Conservation (phyloP, 2,329 filamentous ascomycete genomes). For the Phialophora verrucosa region DNA sequence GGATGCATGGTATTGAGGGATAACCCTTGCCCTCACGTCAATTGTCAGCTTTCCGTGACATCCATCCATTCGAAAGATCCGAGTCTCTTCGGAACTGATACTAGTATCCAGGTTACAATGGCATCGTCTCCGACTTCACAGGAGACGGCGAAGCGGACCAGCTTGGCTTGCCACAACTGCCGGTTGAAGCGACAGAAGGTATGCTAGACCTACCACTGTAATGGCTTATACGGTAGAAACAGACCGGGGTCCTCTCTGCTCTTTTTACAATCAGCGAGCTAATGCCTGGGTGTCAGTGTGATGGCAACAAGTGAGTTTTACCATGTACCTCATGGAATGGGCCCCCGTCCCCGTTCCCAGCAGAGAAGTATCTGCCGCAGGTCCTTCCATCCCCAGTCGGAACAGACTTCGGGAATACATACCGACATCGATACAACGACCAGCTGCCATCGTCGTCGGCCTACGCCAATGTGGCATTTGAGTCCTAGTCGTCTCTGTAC, state of each 20-base stretch:
- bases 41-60: not conserved
- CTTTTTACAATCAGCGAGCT: not conserved
- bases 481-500: not conserved
- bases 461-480: not conserved
- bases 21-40: not conserved
- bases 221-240: no score
- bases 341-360: no score
- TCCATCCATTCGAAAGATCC: not conserved
- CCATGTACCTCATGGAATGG: no score
- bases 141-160: conserved; percentile 3
- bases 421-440: not conserved
- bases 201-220: not conserved
- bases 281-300: not conserved
- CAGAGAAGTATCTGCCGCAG: not conserved
- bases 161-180: conserved; percentile 11
- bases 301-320: conserved; percentile 13
- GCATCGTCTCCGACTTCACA: not conserved
- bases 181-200: conserved; percentile 12
- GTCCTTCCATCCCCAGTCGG: not conserved
- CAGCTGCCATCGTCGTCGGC: not conserved
- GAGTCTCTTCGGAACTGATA: not conserved
- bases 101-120: not conserved
- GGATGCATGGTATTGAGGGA: not conserved
- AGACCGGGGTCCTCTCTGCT: not conserved
- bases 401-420: no score